Evolutionary conservation across 2,329 filamentous ascomycete species (phyloP), one percentile per base, ranked within the genome.

Genomic region (Calycina marina): DNA sequence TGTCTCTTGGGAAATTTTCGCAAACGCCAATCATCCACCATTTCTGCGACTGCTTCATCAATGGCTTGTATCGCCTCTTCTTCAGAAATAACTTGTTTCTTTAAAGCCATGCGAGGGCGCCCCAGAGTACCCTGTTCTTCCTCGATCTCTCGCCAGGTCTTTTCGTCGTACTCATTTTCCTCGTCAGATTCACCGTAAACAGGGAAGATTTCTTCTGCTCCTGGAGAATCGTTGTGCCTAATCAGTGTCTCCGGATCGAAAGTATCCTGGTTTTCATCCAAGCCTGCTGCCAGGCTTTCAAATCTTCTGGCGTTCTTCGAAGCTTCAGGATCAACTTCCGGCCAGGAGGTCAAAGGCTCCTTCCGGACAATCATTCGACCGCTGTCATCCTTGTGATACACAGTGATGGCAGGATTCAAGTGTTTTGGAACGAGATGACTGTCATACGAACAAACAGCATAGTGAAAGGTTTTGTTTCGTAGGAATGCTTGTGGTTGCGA

Each of bases 61-160:
- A 88, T 60, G 9, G 69, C 53, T 0, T 50, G 42, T 3, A 64
- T 53, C 14, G 79, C 58, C 25, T 69, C 59, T 0, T 65, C 60
- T 3, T 30, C 18, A 6, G 56, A 53, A 9, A 75, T 52, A 10
- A 39, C 41, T n/a, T 27, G 46, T 40, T 39, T 45, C 36, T 22
- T 45, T 14, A 25, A 41, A 14, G 31, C 47, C 37, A 36, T 43
- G 8, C 35, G 44, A 40, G 30, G 60, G 56, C 32, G 58, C 55
- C 25, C 57, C 54, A 36, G 34, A 11, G 41, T 31, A 15, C 43
- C 42, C 17, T 30, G 36, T 38, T 77, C 72, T 17, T 66, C 56
- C 28, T 75, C 62, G 6, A 80, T 76, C 45, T 81, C 76, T 26
- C 55, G 56, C 58, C 63, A 67, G 0, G 69, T 76, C 20, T 69